phyloP scores from a whole-genome alignment of 192 early-diverging fungal genomes.

The Funneliformis geosporum region DNA sequence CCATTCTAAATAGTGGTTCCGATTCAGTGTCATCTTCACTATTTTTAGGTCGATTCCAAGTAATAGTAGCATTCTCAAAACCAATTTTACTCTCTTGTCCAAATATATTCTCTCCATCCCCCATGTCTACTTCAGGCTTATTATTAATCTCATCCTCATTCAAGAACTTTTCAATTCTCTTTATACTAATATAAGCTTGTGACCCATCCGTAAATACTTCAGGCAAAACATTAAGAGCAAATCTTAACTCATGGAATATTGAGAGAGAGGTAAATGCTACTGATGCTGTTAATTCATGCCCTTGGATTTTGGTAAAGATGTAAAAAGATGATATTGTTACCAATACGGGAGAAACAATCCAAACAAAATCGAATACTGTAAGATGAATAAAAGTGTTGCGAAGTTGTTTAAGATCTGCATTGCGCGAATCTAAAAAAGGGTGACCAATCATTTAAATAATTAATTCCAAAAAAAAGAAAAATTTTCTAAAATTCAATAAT shows the following conservation, averaged over 20 bases:
- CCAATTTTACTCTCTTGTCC: conserved; percentile 31
- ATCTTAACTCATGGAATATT: conserved; percentile 68
- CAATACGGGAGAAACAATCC: conserved; percentile 61
- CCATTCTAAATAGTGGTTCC: conserved; percentile 54
- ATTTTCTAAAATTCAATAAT: conserved; percentile 4
- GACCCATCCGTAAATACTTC: conserved; percentile 59
- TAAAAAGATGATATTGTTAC: conserved; percentile 61
- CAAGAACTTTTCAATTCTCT: conserved; percentile 75
- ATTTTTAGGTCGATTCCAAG: conserved; percentile 39
- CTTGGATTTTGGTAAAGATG: conserved; percentile 60
- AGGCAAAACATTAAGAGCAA: conserved; percentile 63
- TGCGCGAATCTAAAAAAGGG: conserved; percentile 37
- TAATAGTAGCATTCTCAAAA: conserved; percentile 54
- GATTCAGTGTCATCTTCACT: not conserved
- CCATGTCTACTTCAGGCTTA: not conserved
- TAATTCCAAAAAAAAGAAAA: not conserved
- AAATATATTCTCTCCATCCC: not conserved
- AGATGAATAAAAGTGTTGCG: conserved; percentile 32
- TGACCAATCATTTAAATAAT: not conserved
- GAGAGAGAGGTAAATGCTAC: conserved; percentile 66
- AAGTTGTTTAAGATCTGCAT: conserved; percentile 40
- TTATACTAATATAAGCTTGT: conserved; percentile 61
- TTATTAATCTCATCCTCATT: conserved; percentile 64
- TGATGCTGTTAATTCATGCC: conserved; percentile 36
- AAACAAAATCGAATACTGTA: conserved; percentile 45